Evolutionary conservation across 805 yeast species (phyloP), one percentile per base, ranked within the genome.

Genomic region (Hanseniaspora hatyaiensis): DNA sequence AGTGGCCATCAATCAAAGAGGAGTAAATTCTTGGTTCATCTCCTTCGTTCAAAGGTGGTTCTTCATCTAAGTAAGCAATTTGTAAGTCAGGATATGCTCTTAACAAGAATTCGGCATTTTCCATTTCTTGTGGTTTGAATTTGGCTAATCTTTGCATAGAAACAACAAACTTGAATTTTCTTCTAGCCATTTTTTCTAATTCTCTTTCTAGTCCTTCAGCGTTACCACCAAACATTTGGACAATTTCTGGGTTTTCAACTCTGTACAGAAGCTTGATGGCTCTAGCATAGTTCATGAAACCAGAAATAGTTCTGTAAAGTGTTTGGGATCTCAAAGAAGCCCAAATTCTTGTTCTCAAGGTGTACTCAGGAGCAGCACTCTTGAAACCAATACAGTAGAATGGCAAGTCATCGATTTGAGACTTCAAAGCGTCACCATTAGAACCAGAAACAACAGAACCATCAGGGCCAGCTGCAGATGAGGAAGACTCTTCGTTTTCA

Each of bases 211-310:
- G 74, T 58, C 95, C 94, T 69, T 89, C 97, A 51, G 96, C 94
- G 64, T 89, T 94, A 58, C 97, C 97, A 57, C 96, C 97, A 63
- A 88, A 89, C 87, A 88, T 86, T 72, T 92, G 96, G 52, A 88
- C 94, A 64, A 86, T 79, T 65, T 84, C 95, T 38, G 94, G 94
- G 65, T 85, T 84, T 66, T 92, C 97, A 58, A 92, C 94, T 69
- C 94, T 82, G 71, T 86, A 87, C 51, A 89, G 72, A 59, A 89
- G 70, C 66, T 88, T 92, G 60, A 89, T 86, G 26, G 98, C 97
- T 66, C 96, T 81, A 26, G 96, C 82, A 65, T 89, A 89, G 70
- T 89, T 92, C 98, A 89, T 89, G 71, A 89, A 92, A 60, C 98
- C 98, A 49, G 96, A 84, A 46, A 89, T 89, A 40, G 98, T 92